A percentile compares a stretch with the other conserved stretches of the same genome.
phyloP scores from a whole-genome alignment of 306 rosid species.

The Begonia fuchsioides region DNA sequence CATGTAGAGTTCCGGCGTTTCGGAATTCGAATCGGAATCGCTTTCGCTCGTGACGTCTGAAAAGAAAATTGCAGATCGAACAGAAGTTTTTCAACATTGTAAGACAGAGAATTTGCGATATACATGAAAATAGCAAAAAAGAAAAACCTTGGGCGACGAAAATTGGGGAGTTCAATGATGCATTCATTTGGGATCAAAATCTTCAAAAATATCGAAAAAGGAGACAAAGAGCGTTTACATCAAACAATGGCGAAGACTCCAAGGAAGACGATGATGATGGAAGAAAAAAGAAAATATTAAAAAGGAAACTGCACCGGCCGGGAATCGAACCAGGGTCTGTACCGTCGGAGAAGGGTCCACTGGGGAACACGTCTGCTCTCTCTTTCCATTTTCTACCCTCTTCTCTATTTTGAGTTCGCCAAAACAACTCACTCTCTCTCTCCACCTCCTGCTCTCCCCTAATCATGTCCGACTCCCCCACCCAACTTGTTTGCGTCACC shows the following conservation, averaged over 20 bases:
- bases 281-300: fast-evolving
- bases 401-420: too few relatives aligned
- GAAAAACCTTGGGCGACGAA: conserved; percentile 27
- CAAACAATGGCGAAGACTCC: too few relatives aligned
- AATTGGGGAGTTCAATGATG: conserved; percentile 16
- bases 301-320: neutral
- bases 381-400: too few relatives aligned
- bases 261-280: neutral
- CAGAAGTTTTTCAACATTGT: too few relatives aligned
- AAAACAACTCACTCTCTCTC: too few relatives aligned
- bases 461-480: too few relatives aligned
- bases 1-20: conserved; percentile 43
- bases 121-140: conserved; percentile 7
- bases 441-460: too few relatives aligned
- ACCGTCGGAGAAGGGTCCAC: neutral
- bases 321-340: conserved; percentile 1
- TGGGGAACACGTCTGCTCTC: too few relatives aligned
- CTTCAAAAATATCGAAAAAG: neutral
- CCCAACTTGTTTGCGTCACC: conserved; percentile 55
- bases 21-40: conserved; percentile 65
- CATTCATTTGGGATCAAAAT: conserved; percentile 27
- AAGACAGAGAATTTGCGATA: neutral
- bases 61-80: neutral
- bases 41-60: conserved; percentile 44
- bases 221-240: too few relatives aligned